Evolutionary conservation across 2,329 filamentous ascomycete species (phyloP), one percentile per base, ranked within the genome.

Genomic region (Cladophialophora immunda): DNA sequence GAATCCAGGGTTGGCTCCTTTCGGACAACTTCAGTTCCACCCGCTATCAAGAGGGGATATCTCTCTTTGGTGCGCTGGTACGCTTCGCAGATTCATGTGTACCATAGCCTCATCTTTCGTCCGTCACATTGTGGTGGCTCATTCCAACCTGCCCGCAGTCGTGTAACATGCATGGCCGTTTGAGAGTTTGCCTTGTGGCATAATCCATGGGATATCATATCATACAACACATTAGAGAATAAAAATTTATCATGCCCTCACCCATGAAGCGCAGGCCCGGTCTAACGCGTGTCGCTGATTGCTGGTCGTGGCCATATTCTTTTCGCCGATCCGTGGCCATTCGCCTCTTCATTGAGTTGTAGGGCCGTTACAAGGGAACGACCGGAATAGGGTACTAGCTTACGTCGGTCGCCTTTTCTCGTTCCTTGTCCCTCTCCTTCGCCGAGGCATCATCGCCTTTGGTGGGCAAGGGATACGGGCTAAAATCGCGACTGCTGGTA

Each of bases 401-500:
- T n/a, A 36, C 36, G 17, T 62, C 60, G 25, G 25, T 27, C 25
- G n/a, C n/a, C 54, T 55, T 56, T 25, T 62, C 60, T 41, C 54
- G 54, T 32, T 62, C 53, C 29, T 41, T 62, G 25, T 62, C 50
- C 32, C 58, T 34, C 47, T 62, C 50, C 29, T 36, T 62, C 1
- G 5, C 52, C n/a, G 58, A 27, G 45, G 17, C 50, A 32, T 70
- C 68, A 4, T 70, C 68, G 27, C 41, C 32, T 36, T 67, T 70
- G 15, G 57, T 54, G 36, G 66, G 58, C 17, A 68, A 41, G 15
- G 68, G 68, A 58, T 68, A 66, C 1, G 69, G 71, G 59, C 71
- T 71, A 36, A 84, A 76, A 67, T 85, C 83, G 69, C 81, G 82
- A 66, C 81, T 81, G 72, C 81, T 84, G 1, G 82, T 84, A 25